Conservation (phyloP, 768 basidiomycete species). For the Auriculariales sp. region DNA sequence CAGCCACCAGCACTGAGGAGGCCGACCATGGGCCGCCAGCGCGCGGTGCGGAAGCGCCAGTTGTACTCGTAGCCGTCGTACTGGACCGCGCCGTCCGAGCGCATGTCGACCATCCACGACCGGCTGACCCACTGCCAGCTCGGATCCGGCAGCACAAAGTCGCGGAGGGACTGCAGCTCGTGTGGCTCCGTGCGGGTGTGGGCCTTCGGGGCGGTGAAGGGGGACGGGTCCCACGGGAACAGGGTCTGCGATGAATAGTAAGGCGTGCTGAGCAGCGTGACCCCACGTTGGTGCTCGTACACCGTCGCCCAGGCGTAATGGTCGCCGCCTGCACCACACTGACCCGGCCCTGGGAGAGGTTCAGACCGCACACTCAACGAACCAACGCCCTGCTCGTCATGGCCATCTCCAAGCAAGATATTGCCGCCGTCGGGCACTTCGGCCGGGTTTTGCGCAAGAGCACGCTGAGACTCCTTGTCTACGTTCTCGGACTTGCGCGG, state of each 20-base stretch:
- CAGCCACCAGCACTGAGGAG: conserved; percentile 48
- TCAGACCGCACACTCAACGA: background rate
- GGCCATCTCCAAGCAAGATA: background rate
- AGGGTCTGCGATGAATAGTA: conserved; percentile 59
- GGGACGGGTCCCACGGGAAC: conserved; percentile 55
- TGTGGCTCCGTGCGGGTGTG: conserved; percentile 15
- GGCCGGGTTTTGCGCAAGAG: background rate
- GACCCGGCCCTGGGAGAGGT: background rate
- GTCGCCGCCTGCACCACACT: too few relatives aligned
- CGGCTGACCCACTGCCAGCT: conserved; percentile 72
- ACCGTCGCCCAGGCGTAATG: conserved; percentile 63
- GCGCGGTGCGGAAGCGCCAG: conserved; percentile 49
- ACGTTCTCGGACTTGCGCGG: background rate
- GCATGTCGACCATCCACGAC: conserved; percentile 84
- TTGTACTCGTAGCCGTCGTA: conserved; percentile 82
- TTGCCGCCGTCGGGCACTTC: background rate
- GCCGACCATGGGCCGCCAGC: conserved; percentile 55
- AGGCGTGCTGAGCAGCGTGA: conserved; percentile 57
- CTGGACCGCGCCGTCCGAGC: conserved; percentile 61
- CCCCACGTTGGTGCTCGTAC: conserved; percentile 72
- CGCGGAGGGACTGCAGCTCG: conserved; percentile 32
- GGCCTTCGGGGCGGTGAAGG: conserved; percentile 48
- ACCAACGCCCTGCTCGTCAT: background rate
- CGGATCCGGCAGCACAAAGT: conserved; percentile 67
- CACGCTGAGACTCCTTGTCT: background rate